Evolutionary conservation across 805 yeast genomes (phyloP).

Genomic region (Diddensiella caesifluorescens): DNA sequence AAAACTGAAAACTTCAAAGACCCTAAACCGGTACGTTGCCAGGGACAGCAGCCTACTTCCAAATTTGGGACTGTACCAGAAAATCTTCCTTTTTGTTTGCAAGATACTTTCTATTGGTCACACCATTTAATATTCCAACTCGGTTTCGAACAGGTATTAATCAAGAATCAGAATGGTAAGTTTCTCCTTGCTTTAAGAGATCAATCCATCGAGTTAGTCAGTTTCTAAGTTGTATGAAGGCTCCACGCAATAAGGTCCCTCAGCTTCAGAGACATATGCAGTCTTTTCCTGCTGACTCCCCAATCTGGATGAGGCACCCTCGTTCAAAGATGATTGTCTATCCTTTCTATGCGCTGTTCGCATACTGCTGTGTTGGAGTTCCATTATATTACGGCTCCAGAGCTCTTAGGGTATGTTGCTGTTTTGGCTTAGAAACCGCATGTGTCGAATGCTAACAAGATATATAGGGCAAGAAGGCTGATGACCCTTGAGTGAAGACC

Average conservation of each 20-base stretch:
- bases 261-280: slow-evolving; percentile 36
- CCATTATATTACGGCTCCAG: slow-evolving; percentile 68
- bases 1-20: too few relatives aligned
- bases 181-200: too few relatives aligned
- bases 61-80: too few relatives aligned
- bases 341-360: slow-evolving; percentile 74
- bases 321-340: slow-evolving; percentile 65
- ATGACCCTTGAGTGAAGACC: background rate
- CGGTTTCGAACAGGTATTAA: too few relatives aligned
- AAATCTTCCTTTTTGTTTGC: too few relatives aligned
- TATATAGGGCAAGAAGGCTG: slow-evolving; percentile 1
- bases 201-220: too few relatives aligned
- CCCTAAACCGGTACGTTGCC: too few relatives aligned
- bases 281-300: slow-evolving; percentile 30
- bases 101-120: too few relatives aligned
- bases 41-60: too few relatives aligned
- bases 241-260: slow-evolving; percentile 24
- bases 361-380: slow-evolving; percentile 54
- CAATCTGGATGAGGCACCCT: slow-evolving; percentile 46
- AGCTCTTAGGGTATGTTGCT: slow-evolving; percentile 40
- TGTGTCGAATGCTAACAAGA: background rate
- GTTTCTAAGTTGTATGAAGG: too few relatives aligned
- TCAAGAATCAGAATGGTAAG: too few relatives aligned
- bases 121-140: too few relatives aligned
- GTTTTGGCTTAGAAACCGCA: background rate